Conservation (phyloP, 2,329 filamentous ascomycete species). For the Alternaria sp. region DNA sequence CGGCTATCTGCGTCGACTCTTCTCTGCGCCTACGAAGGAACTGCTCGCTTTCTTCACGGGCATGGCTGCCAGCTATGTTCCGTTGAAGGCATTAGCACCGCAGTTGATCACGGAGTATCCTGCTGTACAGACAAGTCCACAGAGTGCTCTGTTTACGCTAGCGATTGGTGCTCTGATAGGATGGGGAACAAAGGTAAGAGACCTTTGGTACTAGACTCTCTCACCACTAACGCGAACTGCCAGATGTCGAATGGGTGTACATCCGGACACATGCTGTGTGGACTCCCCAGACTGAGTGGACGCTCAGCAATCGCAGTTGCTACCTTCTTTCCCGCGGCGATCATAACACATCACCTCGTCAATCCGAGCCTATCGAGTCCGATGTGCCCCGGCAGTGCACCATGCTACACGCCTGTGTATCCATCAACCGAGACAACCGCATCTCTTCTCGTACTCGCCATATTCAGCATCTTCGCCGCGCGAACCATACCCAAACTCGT, state of each 20-base stretch:
- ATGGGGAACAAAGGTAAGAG: slow-evolving; percentile 59
- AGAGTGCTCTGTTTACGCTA: slow-evolving; percentile 48
- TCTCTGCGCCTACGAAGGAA: slow-evolving; percentile 50
- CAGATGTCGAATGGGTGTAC: slow-evolving; percentile 56
- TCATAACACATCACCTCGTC: slow-evolving; percentile 48
- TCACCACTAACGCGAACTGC: slow-evolving; percentile 11
- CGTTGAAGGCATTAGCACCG: slow-evolving; percentile 52
- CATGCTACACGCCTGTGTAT: slow-evolving; percentile 57
- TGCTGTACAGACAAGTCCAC: slow-evolving; percentile 41
- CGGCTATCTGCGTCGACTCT: slow-evolving; percentile 52
- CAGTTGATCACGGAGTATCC: slow-evolving; percentile 55
- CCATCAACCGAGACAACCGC: slow-evolving; percentile 43
- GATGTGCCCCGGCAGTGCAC: slow-evolving; percentile 45
- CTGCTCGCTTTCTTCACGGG: slow-evolving; percentile 56
- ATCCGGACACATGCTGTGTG: slow-evolving; percentile 63
- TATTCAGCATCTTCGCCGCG: slow-evolving; percentile 32
- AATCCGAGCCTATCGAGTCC: slow-evolving; percentile 49
- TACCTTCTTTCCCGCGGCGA: slow-evolving; percentile 42
- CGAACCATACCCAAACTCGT: slow-evolving; percentile 32
- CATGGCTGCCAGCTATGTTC: slow-evolving; percentile 53
- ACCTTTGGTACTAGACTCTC: neutral
- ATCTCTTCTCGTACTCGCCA: slow-evolving; percentile 45
- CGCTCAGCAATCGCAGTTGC: slow-evolving; percentile 56
- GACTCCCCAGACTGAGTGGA: slow-evolving; percentile 57
- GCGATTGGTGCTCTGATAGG: slow-evolving; percentile 55